A percentile compares a stretch with the other conserved stretches of the same genome.
Conservation (phyloP, 192 early-diverging fungal species). For the Rhizophagus sp. region DNA sequence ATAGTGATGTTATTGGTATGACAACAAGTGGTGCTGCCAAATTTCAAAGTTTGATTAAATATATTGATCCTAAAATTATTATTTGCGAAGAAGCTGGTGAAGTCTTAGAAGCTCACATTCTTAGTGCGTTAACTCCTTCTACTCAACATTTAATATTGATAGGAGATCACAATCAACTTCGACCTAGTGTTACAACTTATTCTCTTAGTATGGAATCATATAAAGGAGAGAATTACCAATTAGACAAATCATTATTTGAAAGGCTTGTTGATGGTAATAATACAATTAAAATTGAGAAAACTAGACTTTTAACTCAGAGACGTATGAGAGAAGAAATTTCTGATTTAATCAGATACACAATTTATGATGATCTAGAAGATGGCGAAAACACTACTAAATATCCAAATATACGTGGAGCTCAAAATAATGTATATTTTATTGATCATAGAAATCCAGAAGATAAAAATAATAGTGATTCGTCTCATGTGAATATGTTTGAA, state of each 20-base stretch:
- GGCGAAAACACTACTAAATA: slow-evolving; percentile 34
- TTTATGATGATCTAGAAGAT: slow-evolving; percentile 26
- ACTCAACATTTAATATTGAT: slow-evolving; percentile 60
- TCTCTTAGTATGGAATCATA: slow-evolving; percentile 37
- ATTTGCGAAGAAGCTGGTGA: slow-evolving; percentile 53
- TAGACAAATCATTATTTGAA: too few species aligned
- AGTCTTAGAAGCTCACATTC: slow-evolving; percentile 57
- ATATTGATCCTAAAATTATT: slow-evolving; percentile 26
- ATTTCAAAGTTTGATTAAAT: slow-evolving; percentile 40
- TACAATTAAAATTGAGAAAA: too few species aligned
- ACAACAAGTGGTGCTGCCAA: slow-evolving; percentile 64
- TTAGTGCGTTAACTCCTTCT: slow-evolving; percentile 28
- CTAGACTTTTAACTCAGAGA: too few species aligned
- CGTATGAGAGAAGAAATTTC: too few species aligned
- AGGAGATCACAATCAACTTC: slow-evolving; percentile 36
- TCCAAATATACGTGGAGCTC: slow-evolving; percentile 44
- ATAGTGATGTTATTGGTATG: slow-evolving; percentile 50
- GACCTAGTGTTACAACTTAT: neutral
- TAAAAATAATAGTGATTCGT: slow-evolving; percentile 33
- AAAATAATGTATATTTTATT: neutral
- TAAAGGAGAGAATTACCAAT: slow-evolving; percentile 29
- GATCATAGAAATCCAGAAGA: slow-evolving; percentile 49
- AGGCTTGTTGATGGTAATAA: neutral
- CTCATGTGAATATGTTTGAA: slow-evolving; percentile 49
- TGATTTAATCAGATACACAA: too few species aligned